Base-by-base conservation (phyloP, 805 yeast species). In the Torulaspora quercuum region DNA sequence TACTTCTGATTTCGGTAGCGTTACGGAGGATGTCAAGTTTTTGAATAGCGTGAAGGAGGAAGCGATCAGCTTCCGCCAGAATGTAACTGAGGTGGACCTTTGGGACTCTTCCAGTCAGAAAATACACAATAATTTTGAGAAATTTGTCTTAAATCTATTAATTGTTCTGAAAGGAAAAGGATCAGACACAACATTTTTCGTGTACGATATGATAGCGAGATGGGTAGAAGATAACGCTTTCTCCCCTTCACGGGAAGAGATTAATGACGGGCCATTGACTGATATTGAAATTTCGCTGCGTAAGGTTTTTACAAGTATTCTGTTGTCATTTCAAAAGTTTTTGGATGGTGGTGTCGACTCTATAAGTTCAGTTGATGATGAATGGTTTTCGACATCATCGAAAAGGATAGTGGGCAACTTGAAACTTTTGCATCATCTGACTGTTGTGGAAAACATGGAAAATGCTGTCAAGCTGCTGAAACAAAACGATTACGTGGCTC, bases 321-420 rank as follows among this genome's bases (percentile, higher is more conserved):
- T 88, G 36, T 67, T 89, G 19, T 71, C 81, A 0, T 72, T 83
- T 47, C 97, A 89, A 59, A 73, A 75, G 42, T 59, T 73, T 6
- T 63, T 64, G 31, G 75, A 65, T 21, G 45, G 53, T 7, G 68
- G 68, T 33, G 46, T 50, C 3, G 57, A 45, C 2, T 34, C 48
- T 1, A 48, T 75, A 2, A 45, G 59, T 1, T 73, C 65, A 13
- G 80, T 70, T 2, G 78, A 72, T 16, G 89, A 83, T 41, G 66
- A 69, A n/a, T 89, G 95, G 95, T 67, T 86, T 20, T 57, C 67
- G 3, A 37, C 50, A 1, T 46, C 78, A 1, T 80, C 80, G 39
- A 69, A 64, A 27, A 65, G 69, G 26, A 47, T 76, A 3, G 52
- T 59, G 13, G 59, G 57, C 11, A 61, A 70, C 31, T 49, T 73